A percentile compares a stretch with the other conserved stretches of the same genome.
These are phyloP conservation scores for Claviceps sp. DNA, from an alignment of 2,329 filamentous ascomycete species.

Conservation along the genomic window DNA sequence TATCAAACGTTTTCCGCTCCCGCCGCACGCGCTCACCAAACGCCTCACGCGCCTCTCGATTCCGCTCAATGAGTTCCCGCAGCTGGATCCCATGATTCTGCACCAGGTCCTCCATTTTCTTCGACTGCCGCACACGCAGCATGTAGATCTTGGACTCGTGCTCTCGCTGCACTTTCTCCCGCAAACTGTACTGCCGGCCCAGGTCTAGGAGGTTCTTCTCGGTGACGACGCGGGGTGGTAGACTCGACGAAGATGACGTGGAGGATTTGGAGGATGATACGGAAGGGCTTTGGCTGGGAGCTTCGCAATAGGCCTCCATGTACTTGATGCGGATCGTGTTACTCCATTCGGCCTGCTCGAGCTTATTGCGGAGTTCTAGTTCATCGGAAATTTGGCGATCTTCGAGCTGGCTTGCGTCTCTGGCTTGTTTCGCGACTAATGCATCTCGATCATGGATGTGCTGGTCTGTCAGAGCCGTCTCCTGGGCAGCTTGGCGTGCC, in stretches of 20 bases:
- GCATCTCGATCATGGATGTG: constrained; percentile 35
- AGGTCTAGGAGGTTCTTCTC: constrained; percentile 46
- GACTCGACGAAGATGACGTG: constrained; percentile 13
- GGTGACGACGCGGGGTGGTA: constrained; percentile 41
- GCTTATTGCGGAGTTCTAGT: constrained; percentile 40
- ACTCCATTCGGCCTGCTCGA: constrained; percentile 44
- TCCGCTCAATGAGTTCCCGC: constrained; percentile 29
- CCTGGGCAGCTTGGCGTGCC: constrained; percentile 35
- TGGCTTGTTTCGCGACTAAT: constrained; percentile 41
- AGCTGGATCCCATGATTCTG: constrained; percentile 41
- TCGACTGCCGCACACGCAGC: constrained; percentile 49
- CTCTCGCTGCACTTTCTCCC: constrained; percentile 44
- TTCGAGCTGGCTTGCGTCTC: constrained; percentile 41
- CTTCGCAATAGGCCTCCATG: constrained; percentile 54
- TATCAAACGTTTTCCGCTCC: constrained; percentile 35
- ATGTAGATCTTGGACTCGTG: constrained; percentile 51
- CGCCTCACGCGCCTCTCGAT: constrained; percentile 33
- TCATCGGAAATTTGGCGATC: constrained; percentile 49
- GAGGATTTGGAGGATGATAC: too few relatives aligned
- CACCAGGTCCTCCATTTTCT: constrained; percentile 45
- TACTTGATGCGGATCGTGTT: constrained; percentile 46
- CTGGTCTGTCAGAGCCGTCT: constrained; percentile 30
- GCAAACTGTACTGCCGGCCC: constrained; percentile 45
- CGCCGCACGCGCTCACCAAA: constrained; percentile 32
- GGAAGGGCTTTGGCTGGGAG: constrained; percentile 27